Evolutionary conservation across 352 stramenopile genomes (phyloP).

Genomic region (Phytophthora uliginosa): DNA sequence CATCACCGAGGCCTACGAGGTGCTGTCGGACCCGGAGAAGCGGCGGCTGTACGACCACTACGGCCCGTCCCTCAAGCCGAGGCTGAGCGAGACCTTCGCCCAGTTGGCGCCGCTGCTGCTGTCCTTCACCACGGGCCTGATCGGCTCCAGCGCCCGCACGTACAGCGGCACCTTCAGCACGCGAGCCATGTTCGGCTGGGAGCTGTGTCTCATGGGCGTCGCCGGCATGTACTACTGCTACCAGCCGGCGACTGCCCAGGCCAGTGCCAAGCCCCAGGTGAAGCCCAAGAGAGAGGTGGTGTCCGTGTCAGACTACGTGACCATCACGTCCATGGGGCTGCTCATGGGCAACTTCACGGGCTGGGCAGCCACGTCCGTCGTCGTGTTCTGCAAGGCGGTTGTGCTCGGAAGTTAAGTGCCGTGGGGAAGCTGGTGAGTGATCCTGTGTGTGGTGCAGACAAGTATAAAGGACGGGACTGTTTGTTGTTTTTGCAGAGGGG

Average conservation of each 20-base stretch:
- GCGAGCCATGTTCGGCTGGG: constrained; percentile 45
- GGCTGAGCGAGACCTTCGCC: constrained; percentile 70
- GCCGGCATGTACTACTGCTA: constrained; percentile 76
- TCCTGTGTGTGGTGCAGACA: constrained; percentile 14
- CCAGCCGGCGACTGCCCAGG: constrained; percentile 1
- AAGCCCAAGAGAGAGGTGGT: constrained; percentile 57
- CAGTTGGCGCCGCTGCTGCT: constrained; percentile 76
- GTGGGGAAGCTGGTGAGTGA: not conserved
- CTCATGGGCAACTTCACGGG: constrained; percentile 67
- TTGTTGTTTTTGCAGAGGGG: constrained; percentile 11
- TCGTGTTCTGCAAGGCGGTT: constrained; percentile 69
- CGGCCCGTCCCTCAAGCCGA: constrained; percentile 63
- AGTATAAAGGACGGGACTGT: constrained; percentile 24
- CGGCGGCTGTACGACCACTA: constrained; percentile 83
- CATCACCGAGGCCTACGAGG: constrained; percentile 81
- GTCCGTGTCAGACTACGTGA: constrained; percentile 76
- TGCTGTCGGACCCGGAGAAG: constrained; percentile 82
- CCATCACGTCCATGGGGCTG: constrained; percentile 71
- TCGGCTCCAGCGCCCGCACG: constrained; percentile 51
- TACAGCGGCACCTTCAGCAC: constrained; percentile 46
- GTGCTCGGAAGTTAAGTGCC: constrained; percentile 44
- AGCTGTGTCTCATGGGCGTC: constrained; percentile 64
- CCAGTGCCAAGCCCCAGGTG: constrained; percentile 23
- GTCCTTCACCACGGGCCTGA: constrained; percentile 65
- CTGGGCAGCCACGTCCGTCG: constrained; percentile 61